These are phyloP conservation scores for Umbellularia californica DNA, from an alignment of 164 flowering plant species.

Conservation along the genomic window DNA sequence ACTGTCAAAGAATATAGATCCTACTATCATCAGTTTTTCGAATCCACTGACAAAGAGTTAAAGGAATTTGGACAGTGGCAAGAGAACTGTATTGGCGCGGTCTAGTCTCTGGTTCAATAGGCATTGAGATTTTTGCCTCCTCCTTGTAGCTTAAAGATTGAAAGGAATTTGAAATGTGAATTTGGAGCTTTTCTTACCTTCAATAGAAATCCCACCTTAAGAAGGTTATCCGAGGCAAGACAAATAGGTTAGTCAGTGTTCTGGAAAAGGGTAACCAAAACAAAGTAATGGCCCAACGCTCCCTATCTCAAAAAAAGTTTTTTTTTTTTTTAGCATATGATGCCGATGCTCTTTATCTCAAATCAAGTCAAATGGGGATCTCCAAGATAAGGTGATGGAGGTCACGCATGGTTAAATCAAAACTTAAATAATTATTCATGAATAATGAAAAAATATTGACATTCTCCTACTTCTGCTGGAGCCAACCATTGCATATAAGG, in stretches of 20 bases:
- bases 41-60: too few relatives aligned
- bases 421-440: slow-evolving; percentile 15
- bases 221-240: not conserved
- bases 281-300: slow-evolving; percentile 14
- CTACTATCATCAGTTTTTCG: too few relatives aligned
- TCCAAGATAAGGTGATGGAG: slow-evolving; percentile 19
- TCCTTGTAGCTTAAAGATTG: too few relatives aligned
- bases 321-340: slow-evolving; percentile 15
- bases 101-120: too few relatives aligned
- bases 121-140: too few relatives aligned
- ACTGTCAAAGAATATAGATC: too few relatives aligned
- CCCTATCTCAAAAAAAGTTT: not conserved
- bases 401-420: slow-evolving; percentile 9
- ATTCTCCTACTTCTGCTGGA: slow-evolving; percentile 20
- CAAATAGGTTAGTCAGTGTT: slow-evolving; percentile 3
- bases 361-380: slow-evolving; percentile 32
- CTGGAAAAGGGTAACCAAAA: slow-evolving; percentile 6
- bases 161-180: too few relatives aligned
- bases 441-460: slow-evolving; percentile 30
- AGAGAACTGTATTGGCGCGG: too few relatives aligned
- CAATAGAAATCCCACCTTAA: not conserved
- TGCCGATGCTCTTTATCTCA: slow-evolving; percentile 15
- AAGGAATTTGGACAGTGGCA: too few relatives aligned
- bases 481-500: slow-evolving; percentile 15
- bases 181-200: too few relatives aligned